These are phyloP conservation scores for Pleurotus tuoliensis DNA, from an alignment of 768 basidiomycete genomes.

Conservation along the genomic window DNA sequence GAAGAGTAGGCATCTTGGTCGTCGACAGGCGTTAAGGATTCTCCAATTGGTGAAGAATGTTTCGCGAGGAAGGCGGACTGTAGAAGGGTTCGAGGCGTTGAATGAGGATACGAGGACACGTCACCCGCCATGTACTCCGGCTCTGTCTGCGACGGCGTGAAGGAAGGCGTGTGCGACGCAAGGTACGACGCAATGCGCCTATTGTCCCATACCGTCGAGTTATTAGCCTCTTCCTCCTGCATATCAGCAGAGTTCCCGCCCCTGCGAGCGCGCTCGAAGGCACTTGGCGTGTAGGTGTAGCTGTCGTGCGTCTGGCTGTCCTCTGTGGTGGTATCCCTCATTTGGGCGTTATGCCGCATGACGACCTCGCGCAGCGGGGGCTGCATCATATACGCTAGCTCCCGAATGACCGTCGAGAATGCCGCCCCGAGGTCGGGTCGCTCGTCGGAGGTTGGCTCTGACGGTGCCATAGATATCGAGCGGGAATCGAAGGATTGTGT, in stretches of 20 bases:
- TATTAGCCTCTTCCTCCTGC: conserved; percentile 17
- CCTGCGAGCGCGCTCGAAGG: conserved; percentile 7
- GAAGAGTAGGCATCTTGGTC: conserved; percentile 1
- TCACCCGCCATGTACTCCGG: conserved; percentile 1
- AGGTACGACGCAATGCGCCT: conserved; percentile 54
- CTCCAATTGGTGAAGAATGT: conserved; percentile 1
- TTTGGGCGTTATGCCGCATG: conserved; percentile 3
- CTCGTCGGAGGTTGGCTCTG: conserved; percentile 58
- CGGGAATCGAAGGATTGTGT: conserved; percentile 1
- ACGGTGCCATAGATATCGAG: conserved; percentile 14
- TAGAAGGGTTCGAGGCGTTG: conserved; percentile 10
- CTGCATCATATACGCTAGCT: conserved; percentile 30
- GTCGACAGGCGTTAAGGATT: neutral
- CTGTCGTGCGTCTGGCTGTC: conserved; percentile 1
- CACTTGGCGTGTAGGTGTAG: conserved; percentile 13
- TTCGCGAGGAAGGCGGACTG: neutral
- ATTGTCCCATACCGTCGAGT: conserved; percentile 66
- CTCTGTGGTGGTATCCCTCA: neutral
- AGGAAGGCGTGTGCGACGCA: conserved; percentile 25
- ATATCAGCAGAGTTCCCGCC: neutral
- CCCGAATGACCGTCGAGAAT: conserved; percentile 67
- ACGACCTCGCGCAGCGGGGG: conserved; percentile 3
- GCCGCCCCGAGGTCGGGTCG: conserved; percentile 66
- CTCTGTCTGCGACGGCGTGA: conserved; percentile 9
- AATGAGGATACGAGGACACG: conserved; percentile 9